Conservation (phyloP, 1,284 basidiomycete genomes). For the Neonothopanus nambi region DNA sequence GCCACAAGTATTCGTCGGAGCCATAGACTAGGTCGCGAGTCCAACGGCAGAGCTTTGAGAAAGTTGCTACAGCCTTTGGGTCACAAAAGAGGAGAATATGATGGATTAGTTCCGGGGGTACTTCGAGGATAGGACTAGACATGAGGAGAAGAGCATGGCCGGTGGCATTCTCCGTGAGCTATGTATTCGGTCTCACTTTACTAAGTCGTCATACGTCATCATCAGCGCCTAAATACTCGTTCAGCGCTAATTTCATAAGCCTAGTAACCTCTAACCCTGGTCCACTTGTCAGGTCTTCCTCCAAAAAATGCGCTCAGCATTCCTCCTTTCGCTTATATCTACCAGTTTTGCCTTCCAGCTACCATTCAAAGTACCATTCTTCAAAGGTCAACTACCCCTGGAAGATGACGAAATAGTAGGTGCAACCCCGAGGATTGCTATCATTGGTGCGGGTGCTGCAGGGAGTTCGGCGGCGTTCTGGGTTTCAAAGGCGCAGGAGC, state of each 20-base stretch:
- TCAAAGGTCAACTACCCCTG: conserved; percentile 27
- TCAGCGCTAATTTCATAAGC: neutral
- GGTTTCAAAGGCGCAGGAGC: conserved; percentile 73
- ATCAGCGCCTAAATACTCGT: neutral
- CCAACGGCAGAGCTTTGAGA: conserved; percentile 51
- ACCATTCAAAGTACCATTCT: conserved; percentile 55
- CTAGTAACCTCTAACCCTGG: neutral
- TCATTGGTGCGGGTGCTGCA: conserved; percentile 83
- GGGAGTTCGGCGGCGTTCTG: conserved; percentile 88
- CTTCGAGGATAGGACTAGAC: too few relatives aligned
- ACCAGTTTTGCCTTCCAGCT: conserved; percentile 50
- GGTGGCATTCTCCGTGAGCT: conserved; percentile 22
- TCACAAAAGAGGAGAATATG: conserved; percentile 53
- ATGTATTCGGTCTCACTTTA: neutral
- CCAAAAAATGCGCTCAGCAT: conserved; percentile 13
- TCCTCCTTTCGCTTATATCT: conserved; percentile 36
- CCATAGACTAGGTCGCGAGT: conserved; percentile 50
- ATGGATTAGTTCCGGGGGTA: conserved; percentile 57
- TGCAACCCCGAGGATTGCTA: conserved; percentile 17
- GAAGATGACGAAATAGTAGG: conserved; percentile 12
- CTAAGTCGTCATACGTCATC: neutral
- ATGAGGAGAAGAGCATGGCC: too few relatives aligned
- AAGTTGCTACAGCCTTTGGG: conserved; percentile 54
- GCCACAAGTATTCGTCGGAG: conserved; percentile 59
- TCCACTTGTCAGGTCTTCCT: neutral